A percentile compares a stretch with the other conserved stretches of the same genome.
These are phyloP conservation scores for Vitis hybrid DNA, from an alignment of 177 flowering plant species.

Conservation along the genomic window DNA sequence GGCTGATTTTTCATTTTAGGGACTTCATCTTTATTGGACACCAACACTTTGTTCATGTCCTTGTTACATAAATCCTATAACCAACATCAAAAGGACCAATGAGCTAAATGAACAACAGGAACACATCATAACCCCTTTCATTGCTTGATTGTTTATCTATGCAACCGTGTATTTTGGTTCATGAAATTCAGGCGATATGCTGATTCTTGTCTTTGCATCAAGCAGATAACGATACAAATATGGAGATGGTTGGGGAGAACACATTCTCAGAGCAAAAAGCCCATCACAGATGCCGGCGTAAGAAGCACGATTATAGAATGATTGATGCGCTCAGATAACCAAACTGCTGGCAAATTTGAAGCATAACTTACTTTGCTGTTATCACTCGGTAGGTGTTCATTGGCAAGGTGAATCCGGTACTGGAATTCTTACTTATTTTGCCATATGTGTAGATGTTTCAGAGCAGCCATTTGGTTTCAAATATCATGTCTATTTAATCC, in stretches of 20 bases:
- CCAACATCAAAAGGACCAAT: too few species aligned
- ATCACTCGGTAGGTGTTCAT: not conserved
- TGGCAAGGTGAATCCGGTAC: not conserved
- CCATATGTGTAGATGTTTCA: too few species aligned
- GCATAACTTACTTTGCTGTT: not conserved
- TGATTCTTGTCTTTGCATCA: conserved; percentile 13
- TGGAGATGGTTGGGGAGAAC: conserved; percentile 77
- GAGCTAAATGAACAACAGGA: not conserved
- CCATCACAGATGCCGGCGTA: conserved; percentile 84
- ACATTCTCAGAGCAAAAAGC: conserved; percentile 68
- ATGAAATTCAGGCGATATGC: not conserved
- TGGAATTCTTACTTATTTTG: too few species aligned
- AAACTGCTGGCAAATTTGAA: not conserved
- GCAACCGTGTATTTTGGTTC: not conserved
- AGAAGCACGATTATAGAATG: conserved; percentile 78
- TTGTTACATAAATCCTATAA: not conserved
- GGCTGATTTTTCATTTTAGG: too few species aligned
- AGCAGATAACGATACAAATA: conserved; percentile 39
- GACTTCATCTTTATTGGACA: too few species aligned
- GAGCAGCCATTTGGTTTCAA: too few species aligned
- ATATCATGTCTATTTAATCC: too few species aligned
- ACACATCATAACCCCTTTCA: not conserved
- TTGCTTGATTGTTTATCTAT: conserved; percentile 3
- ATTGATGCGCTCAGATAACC: conserved; percentile 37
- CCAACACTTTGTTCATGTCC: too few species aligned